Base-by-base conservation (phyloP, 1,284 basidiomycete genomes). In the Mycosarcoma mackinlayi region DNA sequence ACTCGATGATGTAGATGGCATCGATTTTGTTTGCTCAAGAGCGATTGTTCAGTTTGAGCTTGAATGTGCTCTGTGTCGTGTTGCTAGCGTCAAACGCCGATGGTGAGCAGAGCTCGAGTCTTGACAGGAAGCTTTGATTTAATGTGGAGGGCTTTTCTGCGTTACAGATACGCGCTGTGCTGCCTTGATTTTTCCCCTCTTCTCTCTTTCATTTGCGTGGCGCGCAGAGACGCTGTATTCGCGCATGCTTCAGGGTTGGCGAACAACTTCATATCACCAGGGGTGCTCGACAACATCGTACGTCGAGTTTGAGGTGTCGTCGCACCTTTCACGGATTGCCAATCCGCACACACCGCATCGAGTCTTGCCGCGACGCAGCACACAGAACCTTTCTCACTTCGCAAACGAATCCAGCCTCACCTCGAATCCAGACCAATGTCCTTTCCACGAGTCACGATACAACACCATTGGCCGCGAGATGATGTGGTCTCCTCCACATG, bases 161-260 rank as follows among this genome's bases (percentile, higher is more conserved):
- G n/a, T 11, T 16, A 35, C 16, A 35, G 33, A 28, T 9, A 38
- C 38, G 46, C 41, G 48, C 41, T 42, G 14, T 50, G 41, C 41
- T 45, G 55, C 39, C 28, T 8, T 18, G 33, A 31, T n/a, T 37
- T 46, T 47, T 55, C n/a, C n/a, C n/a, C n/a, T n/a, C n/a, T 18
- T 38, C 24, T 41, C 23, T 8, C 9, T 31, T 14, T 19, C 18
- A 21, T 23, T 21, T 31, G 9, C 9, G 30, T 2, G 30, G 8
- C 9, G 30, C 30, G 14, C 30, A 31, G 30, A 31, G 9, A 31
- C 8, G n/a, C n/a, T n/a, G n/a, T n/a, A 10, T 31, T 31, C 14
- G 30, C 30, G 30, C 30, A 31, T 31, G 30, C 30, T 31, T 14
- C 9, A 31, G 30, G 9, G 9, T 31, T 31, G n/a, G n/a, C n/a